A percentile compares a stretch with the other conserved stretches of the same genome.
Conservation (phyloP, 345 rosid genomes). For the Citrus unshiu region DNA sequence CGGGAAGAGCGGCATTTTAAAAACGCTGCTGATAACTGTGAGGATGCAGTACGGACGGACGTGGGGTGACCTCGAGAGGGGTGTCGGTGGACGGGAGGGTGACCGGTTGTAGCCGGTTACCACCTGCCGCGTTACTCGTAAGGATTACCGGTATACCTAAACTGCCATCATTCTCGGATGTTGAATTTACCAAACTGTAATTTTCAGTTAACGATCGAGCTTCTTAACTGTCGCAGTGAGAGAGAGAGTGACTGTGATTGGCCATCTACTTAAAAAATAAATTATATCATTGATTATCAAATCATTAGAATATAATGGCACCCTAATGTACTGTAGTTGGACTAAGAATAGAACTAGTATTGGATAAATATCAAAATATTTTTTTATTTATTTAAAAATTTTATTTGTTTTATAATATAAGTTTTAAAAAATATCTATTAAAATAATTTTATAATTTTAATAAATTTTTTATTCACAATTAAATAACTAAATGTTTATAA, state of each 20-base stretch:
- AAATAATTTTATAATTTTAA: too few relatives aligned
- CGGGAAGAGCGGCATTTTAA: conserved; percentile 31
- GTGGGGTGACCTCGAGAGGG: conserved; percentile 8
- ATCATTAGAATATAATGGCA: too few relatives aligned
- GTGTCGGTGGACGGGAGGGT: conserved; percentile 31
- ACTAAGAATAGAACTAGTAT: too few relatives aligned
- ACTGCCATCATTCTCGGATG: conserved; percentile 10
- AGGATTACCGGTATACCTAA: conserved; percentile 25
- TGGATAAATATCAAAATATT: too few relatives aligned
- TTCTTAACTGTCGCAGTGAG: background rate
- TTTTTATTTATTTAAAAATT: too few relatives aligned
- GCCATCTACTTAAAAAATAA: background rate
- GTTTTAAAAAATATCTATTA: too few relatives aligned
- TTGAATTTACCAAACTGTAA: conserved; percentile 11
- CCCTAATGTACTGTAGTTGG: too few relatives aligned
- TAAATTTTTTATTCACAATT: too few relatives aligned
- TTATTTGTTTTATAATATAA: too few relatives aligned
- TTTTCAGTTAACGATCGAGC: background rate
- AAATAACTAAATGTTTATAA: too few relatives aligned
- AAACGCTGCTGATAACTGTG: background rate
- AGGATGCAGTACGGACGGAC: background rate
- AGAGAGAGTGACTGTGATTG: background rate
- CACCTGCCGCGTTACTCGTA: conserved; percentile 7
- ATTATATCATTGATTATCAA: too few relatives aligned
- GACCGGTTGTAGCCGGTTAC: conserved; percentile 32